Conservation (phyloP, 2,329 filamentous ascomycete genomes). For the Xylariaceae sp. region DNA sequence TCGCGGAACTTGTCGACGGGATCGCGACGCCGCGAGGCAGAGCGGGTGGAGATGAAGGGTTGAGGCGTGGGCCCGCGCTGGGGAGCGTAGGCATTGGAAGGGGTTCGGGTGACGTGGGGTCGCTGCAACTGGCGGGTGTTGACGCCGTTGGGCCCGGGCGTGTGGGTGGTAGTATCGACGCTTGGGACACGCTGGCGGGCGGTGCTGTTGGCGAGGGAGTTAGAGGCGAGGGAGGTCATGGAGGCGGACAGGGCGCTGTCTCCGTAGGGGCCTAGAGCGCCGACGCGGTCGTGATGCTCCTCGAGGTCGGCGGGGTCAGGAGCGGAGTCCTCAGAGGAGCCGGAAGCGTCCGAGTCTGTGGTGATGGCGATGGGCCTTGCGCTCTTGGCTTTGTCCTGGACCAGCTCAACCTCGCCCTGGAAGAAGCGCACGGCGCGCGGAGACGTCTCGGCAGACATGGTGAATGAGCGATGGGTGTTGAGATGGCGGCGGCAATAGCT, state of each 20-base stretch:
- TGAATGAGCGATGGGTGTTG: background rate
- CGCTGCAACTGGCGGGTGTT: constrained; percentile 60
- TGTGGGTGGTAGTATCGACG: constrained; percentile 24
- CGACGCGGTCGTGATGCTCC: constrained; percentile 48
- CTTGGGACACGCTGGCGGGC: constrained; percentile 37
- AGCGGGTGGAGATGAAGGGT: constrained; percentile 37
- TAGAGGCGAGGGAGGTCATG: constrained; percentile 40
- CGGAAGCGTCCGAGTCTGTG: constrained; percentile 47
- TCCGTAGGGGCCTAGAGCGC: constrained; percentile 41
- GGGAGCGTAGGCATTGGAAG: constrained; percentile 75
- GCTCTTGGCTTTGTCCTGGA: constrained; percentile 40
- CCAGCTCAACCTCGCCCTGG: constrained; percentile 43
- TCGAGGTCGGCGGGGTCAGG: constrained; percentile 45
- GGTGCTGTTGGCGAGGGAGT: constrained; percentile 39
- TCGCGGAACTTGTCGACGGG: constrained; percentile 55
- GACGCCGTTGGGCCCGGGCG: constrained; percentile 26
- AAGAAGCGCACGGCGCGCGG: constrained; percentile 56
- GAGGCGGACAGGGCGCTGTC: constrained; percentile 40
- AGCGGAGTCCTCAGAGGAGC: constrained; percentile 42
- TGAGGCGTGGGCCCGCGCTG: constrained; percentile 48
- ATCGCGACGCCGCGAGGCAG: constrained; percentile 45
- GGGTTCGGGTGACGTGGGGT: constrained; percentile 65
- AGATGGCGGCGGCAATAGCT: too few relatives aligned
- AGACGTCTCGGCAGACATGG: constrained; percentile 43
- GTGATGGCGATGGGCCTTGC: constrained; percentile 35